Percentiles rank a stretch among this genome's conserved stretches.
Conservation (phyloP, 169 alveolate species). For the Eimeria necatrix region DNA sequence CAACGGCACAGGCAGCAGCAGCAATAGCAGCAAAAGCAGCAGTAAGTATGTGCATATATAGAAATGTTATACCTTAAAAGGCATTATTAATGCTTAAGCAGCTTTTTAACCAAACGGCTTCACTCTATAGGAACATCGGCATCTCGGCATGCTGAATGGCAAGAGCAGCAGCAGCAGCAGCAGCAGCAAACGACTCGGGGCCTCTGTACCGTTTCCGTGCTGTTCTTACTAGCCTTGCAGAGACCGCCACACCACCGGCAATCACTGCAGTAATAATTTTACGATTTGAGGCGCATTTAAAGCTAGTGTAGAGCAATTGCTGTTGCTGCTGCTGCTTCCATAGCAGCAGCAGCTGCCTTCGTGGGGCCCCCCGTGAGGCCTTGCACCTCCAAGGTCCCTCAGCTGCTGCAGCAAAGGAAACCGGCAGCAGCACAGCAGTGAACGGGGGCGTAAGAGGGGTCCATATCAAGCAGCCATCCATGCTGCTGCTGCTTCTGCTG, state of each 20-base stretch:
- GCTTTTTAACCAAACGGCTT: too few species aligned
- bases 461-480: neutral
- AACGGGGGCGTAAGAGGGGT: neutral
- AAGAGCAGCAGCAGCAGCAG: conserved; percentile 59
- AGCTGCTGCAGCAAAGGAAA: neutral
- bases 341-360: conserved; percentile 46
- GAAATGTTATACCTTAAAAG: neutral
- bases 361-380: conserved; percentile 65
- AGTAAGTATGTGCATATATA: neutral
- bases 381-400: neutral
- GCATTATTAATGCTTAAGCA: neutral
- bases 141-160: too few species aligned
- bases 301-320: neutral
- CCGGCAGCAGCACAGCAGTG: conserved; percentile 21
- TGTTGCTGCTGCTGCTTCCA: conserved; percentile 17
- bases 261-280: neutral
- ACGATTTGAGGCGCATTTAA: neutral
- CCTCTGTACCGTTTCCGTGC: neutral
- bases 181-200: conserved; percentile 60
- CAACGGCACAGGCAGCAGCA: neutral
- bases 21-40: neutral
- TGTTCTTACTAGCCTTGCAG: neutral
- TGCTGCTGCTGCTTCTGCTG: conserved; percentile 8
- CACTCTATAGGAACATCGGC: too few species aligned
- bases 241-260: neutral